Evolutionary conservation across 192 early-diverging fungal species (phyloP), one percentile per base, ranked within the genome.

Genomic region (Lobulomyces angularis): DNA sequence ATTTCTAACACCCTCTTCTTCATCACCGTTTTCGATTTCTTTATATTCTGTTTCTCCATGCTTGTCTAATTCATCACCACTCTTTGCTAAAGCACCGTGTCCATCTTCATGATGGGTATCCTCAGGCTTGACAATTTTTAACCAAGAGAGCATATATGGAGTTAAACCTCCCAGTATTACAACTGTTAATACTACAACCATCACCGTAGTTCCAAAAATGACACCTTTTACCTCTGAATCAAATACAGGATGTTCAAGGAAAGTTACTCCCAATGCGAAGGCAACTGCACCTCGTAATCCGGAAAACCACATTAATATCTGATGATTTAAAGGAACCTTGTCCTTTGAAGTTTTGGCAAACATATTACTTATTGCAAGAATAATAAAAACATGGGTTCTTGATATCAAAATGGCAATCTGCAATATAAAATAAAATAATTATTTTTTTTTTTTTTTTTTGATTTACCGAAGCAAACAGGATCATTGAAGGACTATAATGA

Each of bases 281-380:
- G 73, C 73, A 11, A 76, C 73, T 27, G 73, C 73, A 4, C 73
- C 73, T 34, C 73, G 65, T 2, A 76, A 50, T 11, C 73, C 73
- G 37, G 67, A 67, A 45, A 69, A 74, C 73, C 73, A 76, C 38
- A 76, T 67, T 18, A 76, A 48, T 12, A 55, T 45, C 50, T 65
- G 62, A 14, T 73, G 70, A 33, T 62, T 56, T 41, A 59, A 54
- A 2, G 70, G 70, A 25, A 73, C 36, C 25, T 54, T 0, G 48
- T n/a, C n/a, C n/a, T n/a, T n/a, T n/a, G n/a, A n/a, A 5, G 17
- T 20, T n/a, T 16, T 21, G 28, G 47, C 51, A 26, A 69, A 29
- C 17, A 69, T 18, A 33, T 65, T 51, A 28, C 41, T 45, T 30
- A 65, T 34, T 17, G 53, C 63, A 37, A 68, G 48, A 31, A 76